These are phyloP conservation scores for Candida mesenterica DNA, from an alignment of 1,139 yeast genomes.

Conservation along the genomic window DNA sequence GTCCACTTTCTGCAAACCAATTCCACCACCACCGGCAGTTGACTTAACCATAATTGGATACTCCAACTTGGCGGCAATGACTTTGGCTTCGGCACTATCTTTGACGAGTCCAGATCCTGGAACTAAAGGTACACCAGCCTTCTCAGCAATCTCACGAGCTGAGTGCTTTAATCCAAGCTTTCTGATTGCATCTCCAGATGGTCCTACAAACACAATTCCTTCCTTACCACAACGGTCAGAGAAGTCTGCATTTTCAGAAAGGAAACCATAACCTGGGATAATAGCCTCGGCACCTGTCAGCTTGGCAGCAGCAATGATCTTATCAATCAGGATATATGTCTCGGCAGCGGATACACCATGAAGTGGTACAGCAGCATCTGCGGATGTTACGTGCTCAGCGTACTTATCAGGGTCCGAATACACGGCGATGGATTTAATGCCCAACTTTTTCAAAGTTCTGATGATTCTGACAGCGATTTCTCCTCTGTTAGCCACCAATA, in stretches of 20 bases:
- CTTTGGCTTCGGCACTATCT: slow-evolving; percentile 68
- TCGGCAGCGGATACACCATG: slow-evolving; percentile 85
- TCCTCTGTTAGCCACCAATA: slow-evolving; percentile 94
- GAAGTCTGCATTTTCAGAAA: slow-evolving; percentile 94
- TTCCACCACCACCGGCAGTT: slow-evolving; percentile 99
- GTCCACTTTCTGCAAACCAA: slow-evolving; percentile 92
- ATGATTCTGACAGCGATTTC: slow-evolving; percentile 96
- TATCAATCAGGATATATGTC: slow-evolving; percentile 81
- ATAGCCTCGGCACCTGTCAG: slow-evolving; percentile 84
- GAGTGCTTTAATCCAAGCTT: slow-evolving; percentile 91
- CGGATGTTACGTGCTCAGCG: slow-evolving; percentile 78
- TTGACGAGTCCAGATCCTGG: slow-evolving; percentile 89
- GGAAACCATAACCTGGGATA: slow-evolving; percentile 95
- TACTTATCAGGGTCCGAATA: slow-evolving; percentile 89
- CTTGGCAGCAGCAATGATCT: slow-evolving; percentile 82
- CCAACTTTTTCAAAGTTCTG: slow-evolving; percentile 76
- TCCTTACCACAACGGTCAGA: slow-evolving; percentile 81
- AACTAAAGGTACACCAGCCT: slow-evolving; percentile 89
- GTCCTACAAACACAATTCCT: slow-evolving; percentile 92
- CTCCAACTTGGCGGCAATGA: slow-evolving; percentile 72
- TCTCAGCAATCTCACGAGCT: slow-evolving; percentile 87
- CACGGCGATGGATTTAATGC: slow-evolving; percentile 78
- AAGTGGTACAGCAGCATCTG: slow-evolving; percentile 79
- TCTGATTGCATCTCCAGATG: slow-evolving; percentile 89
- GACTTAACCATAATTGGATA: slow-evolving; percentile 96